Evolutionary conservation across 352 stramenopile genomes (phyloP).

Genomic region (Pythium aquatile): DNA sequence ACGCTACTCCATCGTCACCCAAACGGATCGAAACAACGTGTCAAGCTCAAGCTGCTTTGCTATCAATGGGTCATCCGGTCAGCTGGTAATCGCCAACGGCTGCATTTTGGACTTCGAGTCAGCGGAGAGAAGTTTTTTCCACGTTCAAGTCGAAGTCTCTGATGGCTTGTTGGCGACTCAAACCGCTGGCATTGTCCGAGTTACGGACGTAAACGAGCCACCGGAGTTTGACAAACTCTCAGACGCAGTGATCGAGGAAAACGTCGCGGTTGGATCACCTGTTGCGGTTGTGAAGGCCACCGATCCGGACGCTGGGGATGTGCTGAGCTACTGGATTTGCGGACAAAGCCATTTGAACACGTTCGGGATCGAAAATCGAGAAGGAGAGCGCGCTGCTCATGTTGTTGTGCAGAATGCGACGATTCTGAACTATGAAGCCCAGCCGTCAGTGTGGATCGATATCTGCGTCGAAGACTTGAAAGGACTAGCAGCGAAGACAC

Average conservation of each 20-base stretch:
- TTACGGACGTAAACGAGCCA: conserved; percentile 47
- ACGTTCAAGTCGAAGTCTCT: conserved; percentile 23
- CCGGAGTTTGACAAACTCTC: conserved; percentile 19
- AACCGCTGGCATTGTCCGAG: conserved; percentile 8
- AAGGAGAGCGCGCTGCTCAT: conserved; percentile 6
- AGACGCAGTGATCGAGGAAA: conserved; percentile 20
- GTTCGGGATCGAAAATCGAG: conserved; percentile 31
- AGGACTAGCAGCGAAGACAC: conserved; percentile 22
- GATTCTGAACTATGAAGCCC: conserved; percentile 41
- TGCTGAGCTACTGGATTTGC: conserved; percentile 42
- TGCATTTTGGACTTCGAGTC: conserved; percentile 29
- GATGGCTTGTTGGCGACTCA: conserved; percentile 13
- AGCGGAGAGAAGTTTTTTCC: conserved; percentile 13
- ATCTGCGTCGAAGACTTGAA: conserved; percentile 45
- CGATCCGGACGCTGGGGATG: conserved; percentile 41
- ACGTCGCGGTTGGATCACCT: conserved; percentile 17
- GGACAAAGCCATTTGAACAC: conserved; percentile 36
- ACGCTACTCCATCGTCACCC: conserved; percentile 5
- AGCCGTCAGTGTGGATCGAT: conserved; percentile 40
- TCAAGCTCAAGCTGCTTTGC: conserved; percentile 16
- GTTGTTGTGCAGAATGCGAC: conserved; percentile 40
- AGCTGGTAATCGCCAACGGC: conserved; percentile 18
- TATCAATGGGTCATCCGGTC: conserved; percentile 23
- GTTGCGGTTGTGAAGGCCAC: conserved; percentile 30
- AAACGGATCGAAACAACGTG: conserved; percentile 12